Evolutionary conservation across 164 flowering plant species (phyloP), one percentile per base, ranked within the genome.

Genomic region (Paratinospora sagittata): DNA sequence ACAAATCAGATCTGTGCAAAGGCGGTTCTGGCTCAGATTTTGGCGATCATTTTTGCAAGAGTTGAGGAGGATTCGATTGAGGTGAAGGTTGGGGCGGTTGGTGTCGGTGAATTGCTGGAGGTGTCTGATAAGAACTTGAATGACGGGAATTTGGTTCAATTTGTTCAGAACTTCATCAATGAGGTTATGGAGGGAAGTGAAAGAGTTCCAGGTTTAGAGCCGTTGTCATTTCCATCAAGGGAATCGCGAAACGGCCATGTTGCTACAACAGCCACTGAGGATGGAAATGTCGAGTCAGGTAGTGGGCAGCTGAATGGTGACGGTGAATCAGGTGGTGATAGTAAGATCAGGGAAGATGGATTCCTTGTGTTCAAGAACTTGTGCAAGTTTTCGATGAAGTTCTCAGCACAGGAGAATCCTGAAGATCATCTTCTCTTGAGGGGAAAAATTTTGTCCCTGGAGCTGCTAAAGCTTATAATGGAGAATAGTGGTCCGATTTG

Each of bases 1-100:
- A 89, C 93, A 66, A 90, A 89, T 80, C 98, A 93, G 95, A 90
- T 93, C 84, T 91, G 93, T 68, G 98, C 98, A 3, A 96, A 96
- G 81, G 79, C 95, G 0, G 90, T 85, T 34, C 82, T 96, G 19
- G 95, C 97, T 1, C 99, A 96, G 87, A 93, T 93, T 64, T 77
- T 91, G 85, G 64, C 84, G 27, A 88, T 93, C 66, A 85, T 96
- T n/a, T 93, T 84, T 75, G 63, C 85, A 0, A 75, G 99, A 72
- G 89, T 83, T 0, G 98, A 96, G 78, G 89, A 82, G 73, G 91
- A 91, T 70, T 84, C 86, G 2, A 67, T 90, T 83, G 80, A 81
- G 27, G 88, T 80, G n/a, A 43, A 63, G 7, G 62, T 87, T 27
- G 71, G 63, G 39, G 77, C 85, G 36, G 83, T 93, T 23, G 76